Evolutionary conservation across 805 yeast genomes (phyloP), one percentile per base, ranked within the genome.

Genomic region (Metschnikowia santaceciliae): DNA sequence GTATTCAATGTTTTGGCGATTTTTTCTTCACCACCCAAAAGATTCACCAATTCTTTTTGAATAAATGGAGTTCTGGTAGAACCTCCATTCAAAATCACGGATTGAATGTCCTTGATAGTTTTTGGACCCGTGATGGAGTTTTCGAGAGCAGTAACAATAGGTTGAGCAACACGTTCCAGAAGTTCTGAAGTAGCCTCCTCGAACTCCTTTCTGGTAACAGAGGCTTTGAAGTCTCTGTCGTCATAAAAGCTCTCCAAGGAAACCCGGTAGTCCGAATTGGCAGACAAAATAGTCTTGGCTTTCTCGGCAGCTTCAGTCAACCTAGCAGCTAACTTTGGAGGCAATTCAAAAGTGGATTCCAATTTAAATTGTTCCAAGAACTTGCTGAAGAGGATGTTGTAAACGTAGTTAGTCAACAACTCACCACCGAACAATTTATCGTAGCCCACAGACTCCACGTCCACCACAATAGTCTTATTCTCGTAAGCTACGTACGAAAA

Each of bases 1-100:
- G 99, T 94, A 67, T 94, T 94, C 42, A 94, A 95, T 47, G 85
- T 88, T 66, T 85, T 90, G 20, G 96, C 77, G 37, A 91, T 74
- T 54, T 63, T 71, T 2, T 81, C 84, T 17, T 80, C 81, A 0
- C 86, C 89, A 6, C 52, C 54, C 39, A 84, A 70, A 41, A 82
- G 71, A 2, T 78, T 64, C 1, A 65, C 54, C 52, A 89, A 70
- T 48, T 77, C 79, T 50, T 80, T 76, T 67, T 90, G 94, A 43
- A 94, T 86, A 61, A 87, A 78, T 14, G 99, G 99, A 32, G 90
- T 88, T 65, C 99, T 82, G 5, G 92, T 82, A 0, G 96, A 82
- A 1, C 99, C 99, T 56, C 99, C 99, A 40, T 88, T 80, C 49
- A 91, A 75, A 50, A 94, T 83, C 3, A 94, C 82, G 1, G 96